Evolutionary conservation across 2,329 filamentous ascomycete genomes (phyloP).

Genomic region (Coleophoma cylindrospora): DNA sequence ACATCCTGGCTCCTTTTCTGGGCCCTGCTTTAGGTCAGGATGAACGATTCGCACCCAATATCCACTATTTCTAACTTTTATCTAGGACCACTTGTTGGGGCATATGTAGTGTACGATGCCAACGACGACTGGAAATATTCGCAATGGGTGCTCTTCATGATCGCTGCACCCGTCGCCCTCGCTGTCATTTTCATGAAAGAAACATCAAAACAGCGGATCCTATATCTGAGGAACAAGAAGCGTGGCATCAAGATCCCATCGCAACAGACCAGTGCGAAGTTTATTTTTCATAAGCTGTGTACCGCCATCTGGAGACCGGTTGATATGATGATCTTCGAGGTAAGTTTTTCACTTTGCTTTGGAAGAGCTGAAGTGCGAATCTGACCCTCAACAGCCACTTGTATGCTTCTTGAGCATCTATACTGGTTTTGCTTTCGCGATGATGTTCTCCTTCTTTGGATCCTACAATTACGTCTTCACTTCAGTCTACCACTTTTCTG

Average conservation of each 20-base stretch:
- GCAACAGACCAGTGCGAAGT: background rate
- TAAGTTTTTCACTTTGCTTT: slow-evolving; percentile 31
- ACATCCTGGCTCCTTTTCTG: slow-evolving; percentile 19
- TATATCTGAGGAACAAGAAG: slow-evolving; percentile 20
- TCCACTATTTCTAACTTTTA: too few relatives aligned
- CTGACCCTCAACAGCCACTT: slow-evolving; percentile 50
- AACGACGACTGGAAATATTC: slow-evolving; percentile 4
- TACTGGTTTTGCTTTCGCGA: slow-evolving; percentile 42
- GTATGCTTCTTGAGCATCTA: slow-evolving; percentile 41
- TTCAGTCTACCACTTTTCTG: slow-evolving; percentile 33
- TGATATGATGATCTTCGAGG: slow-evolving; percentile 54
- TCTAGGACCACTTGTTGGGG: slow-evolving; percentile 1
- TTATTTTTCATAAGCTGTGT: background rate
- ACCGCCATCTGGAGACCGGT: slow-evolving; percentile 38
- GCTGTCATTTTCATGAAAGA: slow-evolving; percentile 31
- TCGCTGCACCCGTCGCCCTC: slow-evolving; percentile 24
- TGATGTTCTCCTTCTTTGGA: slow-evolving; percentile 47
- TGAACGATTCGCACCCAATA: too few relatives aligned
- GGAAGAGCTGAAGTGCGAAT: slow-evolving; percentile 45
- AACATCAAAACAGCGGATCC: slow-evolving; percentile 1
- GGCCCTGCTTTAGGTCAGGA: slow-evolving; percentile 8
- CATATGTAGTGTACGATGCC: slow-evolving; percentile 14
- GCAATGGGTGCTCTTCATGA: slow-evolving; percentile 2
- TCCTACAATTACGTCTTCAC: slow-evolving; percentile 43
- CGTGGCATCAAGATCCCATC: slow-evolving; percentile 17